Conservation (phyloP, 805 yeast genomes). For the Wickerhamiella parazyma region DNA sequence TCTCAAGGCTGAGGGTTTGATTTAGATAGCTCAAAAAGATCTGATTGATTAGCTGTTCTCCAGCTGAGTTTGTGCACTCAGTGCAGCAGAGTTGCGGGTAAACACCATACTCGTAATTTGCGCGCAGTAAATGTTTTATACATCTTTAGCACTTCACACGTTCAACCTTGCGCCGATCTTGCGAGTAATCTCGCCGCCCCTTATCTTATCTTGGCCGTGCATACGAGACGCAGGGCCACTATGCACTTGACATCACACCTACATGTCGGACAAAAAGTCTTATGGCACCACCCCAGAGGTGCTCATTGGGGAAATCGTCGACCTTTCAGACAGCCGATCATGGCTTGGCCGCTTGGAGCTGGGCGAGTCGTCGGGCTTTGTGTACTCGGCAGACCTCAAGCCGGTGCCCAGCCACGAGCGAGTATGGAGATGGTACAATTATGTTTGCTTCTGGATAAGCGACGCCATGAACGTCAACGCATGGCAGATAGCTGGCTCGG, state of each 20-base stretch:
- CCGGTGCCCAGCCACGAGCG: conserved; percentile 66
- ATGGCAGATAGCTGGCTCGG: conserved; percentile 80
- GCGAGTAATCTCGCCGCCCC: too few species aligned
- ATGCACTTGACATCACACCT: neutral
- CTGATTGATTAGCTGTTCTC: too few species aligned
- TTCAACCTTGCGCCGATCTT: too few species aligned
- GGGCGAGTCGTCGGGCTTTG: conserved; percentile 27
- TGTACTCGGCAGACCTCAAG: conserved; percentile 59
- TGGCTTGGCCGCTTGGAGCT: neutral
- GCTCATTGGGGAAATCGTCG: neutral
- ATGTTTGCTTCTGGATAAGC: conserved; percentile 67
- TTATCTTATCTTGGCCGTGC: too few species aligned
- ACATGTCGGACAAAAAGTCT: neutral
- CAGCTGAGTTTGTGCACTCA: too few species aligned
- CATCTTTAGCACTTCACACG: too few species aligned
- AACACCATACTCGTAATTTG: too few species aligned
- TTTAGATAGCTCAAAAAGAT: too few species aligned
- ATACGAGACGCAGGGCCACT: too few species aligned
- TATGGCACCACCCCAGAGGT: neutral
- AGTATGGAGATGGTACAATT: conserved; percentile 75
- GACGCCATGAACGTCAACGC: conserved; percentile 81
- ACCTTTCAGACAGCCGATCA: neutral
- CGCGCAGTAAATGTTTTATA: too few species aligned
- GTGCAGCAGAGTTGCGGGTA: too few species aligned
- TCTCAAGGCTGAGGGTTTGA: conserved; percentile 5